A percentile compares a stretch with the other conserved stretches of the same genome.
Conservation (phyloP, 495 filamentous ascomycete species). For the Evernia prunastri region DNA sequence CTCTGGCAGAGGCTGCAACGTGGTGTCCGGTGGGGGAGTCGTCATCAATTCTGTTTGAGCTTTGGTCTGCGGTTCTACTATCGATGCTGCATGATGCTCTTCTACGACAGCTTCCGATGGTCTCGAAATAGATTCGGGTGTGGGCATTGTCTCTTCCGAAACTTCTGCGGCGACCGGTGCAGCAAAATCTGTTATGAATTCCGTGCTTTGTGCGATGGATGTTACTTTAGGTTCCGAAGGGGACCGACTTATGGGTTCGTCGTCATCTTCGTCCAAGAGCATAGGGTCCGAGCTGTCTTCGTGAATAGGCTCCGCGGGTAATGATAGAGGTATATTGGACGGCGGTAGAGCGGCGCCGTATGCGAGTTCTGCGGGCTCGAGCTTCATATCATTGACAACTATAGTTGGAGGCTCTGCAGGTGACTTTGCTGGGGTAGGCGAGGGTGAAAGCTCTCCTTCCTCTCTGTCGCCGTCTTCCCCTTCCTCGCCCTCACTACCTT, state of each 20-base stretch:
- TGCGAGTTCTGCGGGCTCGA: background rate
- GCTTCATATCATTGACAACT: conserved; percentile 2
- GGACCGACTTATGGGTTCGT: background rate
- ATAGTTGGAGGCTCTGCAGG: conserved; percentile 2
- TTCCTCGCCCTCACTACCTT: conserved; percentile 52
- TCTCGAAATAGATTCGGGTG: background rate
- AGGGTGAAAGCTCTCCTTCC: conserved; percentile 28
- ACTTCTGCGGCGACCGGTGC: background rate
- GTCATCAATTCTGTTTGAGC: background rate
- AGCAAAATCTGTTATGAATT: background rate
- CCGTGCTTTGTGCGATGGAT: background rate
- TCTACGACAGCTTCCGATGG: background rate
- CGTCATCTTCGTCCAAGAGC: conserved; percentile 2
- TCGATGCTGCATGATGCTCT: background rate
- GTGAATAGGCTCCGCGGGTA: background rate
- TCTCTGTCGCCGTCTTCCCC: conserved; percentile 38
- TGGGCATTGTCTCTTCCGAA: background rate
- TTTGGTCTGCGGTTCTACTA: background rate
- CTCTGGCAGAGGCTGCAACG: background rate
- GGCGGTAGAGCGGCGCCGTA: background rate
- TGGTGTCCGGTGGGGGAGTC: background rate
- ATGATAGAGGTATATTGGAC: background rate
- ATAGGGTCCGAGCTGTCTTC: background rate
- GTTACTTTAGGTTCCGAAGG: background rate
- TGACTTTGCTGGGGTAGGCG: conserved; percentile 16